Base-by-base conservation (phyloP, 495 filamentous ascomycete species). In the Aspergillus conjunctus region DNA sequence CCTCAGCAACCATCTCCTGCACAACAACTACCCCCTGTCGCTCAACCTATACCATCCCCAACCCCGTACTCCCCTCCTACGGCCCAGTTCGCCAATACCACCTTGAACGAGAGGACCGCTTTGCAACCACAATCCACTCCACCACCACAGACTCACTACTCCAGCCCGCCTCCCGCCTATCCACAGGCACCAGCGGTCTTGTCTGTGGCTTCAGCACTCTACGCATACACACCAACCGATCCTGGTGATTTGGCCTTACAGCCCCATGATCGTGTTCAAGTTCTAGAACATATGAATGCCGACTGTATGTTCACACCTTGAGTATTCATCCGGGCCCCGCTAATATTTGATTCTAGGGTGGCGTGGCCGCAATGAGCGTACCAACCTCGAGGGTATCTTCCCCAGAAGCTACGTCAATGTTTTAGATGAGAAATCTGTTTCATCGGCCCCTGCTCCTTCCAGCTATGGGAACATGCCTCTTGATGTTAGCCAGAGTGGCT, bases 211-310 rank as follows among this genome's bases (percentile, higher is more conserved):
- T 81, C 85, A 18, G 94, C 93, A 5, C 79, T 96, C 7, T 97
- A 94, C 75, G 83, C 83, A 60, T 98, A 96, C 78, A 81, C 79
- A 26, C 88, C 87, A 14, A 81, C 85, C 32, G 91, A 97, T 62
- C 76, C 86, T 7, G 90, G 91, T 39, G 94, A 98, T 71, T 79
- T 93, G 55, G 82, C 82, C 1, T 82, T 98, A 64, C 79, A 86
- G 58, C 85, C 85, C 30, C 85, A 91, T 66, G 92, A 96, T 74
- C 80, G 82, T 21, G 79, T 98, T 63, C 81, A 85, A 51, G 88
- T 98, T 26, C 79, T 84, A 50, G 90, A 96, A 71, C 91, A 97
- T 75, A 91, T 95, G 86, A 98, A 97, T 66, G 86, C 85, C 18
- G 94, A 98, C 68, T 98, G 94, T 95, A 79, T 60, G 77, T 68